Evolutionary conservation across 139 green algal species (phyloP).

Genomic region (Micromonas pusilla): DNA sequence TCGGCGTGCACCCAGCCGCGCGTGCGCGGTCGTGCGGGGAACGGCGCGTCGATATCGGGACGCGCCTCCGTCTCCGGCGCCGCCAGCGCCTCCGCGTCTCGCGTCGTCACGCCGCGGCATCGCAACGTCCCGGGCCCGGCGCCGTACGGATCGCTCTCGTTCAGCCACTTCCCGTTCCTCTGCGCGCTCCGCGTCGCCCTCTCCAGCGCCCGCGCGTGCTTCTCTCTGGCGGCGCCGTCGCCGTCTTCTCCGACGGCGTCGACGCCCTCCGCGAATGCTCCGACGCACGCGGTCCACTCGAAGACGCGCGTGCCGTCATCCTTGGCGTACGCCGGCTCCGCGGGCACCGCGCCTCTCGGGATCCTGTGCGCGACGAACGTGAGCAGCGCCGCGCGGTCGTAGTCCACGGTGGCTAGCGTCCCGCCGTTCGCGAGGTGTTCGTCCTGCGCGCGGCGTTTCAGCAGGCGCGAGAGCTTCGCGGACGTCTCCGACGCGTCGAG

Average conservation of each 20-base stretch:
- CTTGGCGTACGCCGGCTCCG: conserved; percentile 2
- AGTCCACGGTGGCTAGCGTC: neutral
- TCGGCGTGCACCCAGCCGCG: too few species aligned
- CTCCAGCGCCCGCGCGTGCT: neutral
- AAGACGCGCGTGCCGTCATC: conserved; percentile 7
- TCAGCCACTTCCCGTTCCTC: neutral
- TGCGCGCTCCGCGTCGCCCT: neutral
- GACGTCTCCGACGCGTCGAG: neutral
- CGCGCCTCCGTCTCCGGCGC: too few species aligned
- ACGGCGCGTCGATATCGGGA: too few species aligned
- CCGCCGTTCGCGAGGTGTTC: neutral
- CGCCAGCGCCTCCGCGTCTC: too few species aligned
- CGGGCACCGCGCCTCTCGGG: neutral
- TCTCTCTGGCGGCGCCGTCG: too few species aligned
- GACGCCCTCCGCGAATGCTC: neutral
- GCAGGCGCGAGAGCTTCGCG: neutral
- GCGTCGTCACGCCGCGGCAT: too few species aligned
- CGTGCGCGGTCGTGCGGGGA: too few species aligned
- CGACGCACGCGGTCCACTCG: neutral
- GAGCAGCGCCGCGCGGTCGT: neutral
- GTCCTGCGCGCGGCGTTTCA: neutral
- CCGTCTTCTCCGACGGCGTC: neutral
- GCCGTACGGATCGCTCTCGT: neutral
- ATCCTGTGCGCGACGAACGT: conserved; percentile 13
- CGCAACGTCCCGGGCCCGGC: neutral